Percentiles rank a stretch among this genome's conserved stretches.
Evolutionary conservation across 768 basidiomycete genomes (phyloP).

Genomic region (Calocybe indica): DNA sequence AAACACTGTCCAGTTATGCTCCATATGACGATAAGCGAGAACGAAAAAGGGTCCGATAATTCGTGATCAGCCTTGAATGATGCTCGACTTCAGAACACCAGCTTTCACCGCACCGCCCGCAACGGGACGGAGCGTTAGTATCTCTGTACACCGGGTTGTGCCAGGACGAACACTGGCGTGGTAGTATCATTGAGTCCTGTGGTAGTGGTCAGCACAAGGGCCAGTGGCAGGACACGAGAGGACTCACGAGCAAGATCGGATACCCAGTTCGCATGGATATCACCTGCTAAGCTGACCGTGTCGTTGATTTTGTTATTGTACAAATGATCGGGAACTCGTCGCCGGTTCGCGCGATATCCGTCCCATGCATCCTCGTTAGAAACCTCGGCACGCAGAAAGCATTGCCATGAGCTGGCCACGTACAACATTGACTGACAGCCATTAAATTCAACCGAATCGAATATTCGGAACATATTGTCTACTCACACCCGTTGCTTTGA

Average conservation of each 20-base stretch:
- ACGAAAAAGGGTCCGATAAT: no score
- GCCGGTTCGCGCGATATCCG: constrained; percentile 51
- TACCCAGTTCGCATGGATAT: constrained; percentile 59
- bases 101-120: constrained; percentile 41
- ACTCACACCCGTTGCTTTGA: constrained; percentile 29
- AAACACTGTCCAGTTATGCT: no score
- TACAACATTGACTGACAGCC: constrained; percentile 18
- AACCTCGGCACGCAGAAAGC: no score
- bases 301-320: constrained; percentile 45
- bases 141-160: no score
- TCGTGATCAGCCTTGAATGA: no score
- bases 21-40: no score
- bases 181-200: no score
- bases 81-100: constrained; percentile 30
- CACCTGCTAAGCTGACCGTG: constrained; percentile 49
- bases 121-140: no score
- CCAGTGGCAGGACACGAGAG: no score
- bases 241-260: constrained; percentile 50
- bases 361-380: constrained; percentile 57
- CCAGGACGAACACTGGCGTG: no score
- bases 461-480: background rate
- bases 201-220: no score
- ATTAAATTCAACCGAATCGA: background rate
- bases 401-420: background rate
- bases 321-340: constrained; percentile 44